Base-by-base conservation (phyloP, 1,284 basidiomycete species). In the Sutorius eximius region DNA sequence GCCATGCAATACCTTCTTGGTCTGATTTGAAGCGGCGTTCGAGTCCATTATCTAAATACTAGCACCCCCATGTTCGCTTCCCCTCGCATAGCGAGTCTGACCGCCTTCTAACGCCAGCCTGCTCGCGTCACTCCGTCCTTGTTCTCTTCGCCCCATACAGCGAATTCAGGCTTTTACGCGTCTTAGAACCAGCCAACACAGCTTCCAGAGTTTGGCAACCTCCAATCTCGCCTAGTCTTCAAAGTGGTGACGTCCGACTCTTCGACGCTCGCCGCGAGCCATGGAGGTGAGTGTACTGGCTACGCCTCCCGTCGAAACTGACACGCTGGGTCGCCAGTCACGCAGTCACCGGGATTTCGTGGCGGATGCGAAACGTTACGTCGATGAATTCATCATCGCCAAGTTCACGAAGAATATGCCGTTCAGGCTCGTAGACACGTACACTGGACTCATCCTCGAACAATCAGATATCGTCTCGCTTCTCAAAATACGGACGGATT, bases 371-470 rank as follows among this genome's bases (percentile, higher is more conserved):
- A 38, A 3, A 38, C 36, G 30, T 22, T 53, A 63, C 15, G 22
- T 62, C 32, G 45, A 62, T 6, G 54, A 54, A 10, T 52, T 51
- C 18, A 38, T 62, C 34, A 61, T 65, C 40, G 48, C 50, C 42
- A 53, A 60, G 16, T 65, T 61, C 6, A 49, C 44, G 8, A 56
- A 44, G 1, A 63, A 65, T 15, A 65, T 68, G 60, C 63, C 63
- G 1, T 45, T 65, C 45, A 60, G 66, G 52, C 61, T 65, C 36
- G 45, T 41, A 27, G 66, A 65, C 45, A 67, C 63, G 1, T 64
- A 64, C n/a, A 65, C 61, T 2, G 66, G 62, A 5, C 52, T 62
- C 51, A 53, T 68, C 45, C 30, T 66, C 18, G 60, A 60, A 16
- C 50, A 13, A 34, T 61, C 34, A 3, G 54, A 65, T 12, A 54